Percentiles rank a stretch among this genome's conserved stretches.
phyloP scores from a whole-genome alignment of 176 grass and related monocot species.

The Triticum urartu region DNA sequence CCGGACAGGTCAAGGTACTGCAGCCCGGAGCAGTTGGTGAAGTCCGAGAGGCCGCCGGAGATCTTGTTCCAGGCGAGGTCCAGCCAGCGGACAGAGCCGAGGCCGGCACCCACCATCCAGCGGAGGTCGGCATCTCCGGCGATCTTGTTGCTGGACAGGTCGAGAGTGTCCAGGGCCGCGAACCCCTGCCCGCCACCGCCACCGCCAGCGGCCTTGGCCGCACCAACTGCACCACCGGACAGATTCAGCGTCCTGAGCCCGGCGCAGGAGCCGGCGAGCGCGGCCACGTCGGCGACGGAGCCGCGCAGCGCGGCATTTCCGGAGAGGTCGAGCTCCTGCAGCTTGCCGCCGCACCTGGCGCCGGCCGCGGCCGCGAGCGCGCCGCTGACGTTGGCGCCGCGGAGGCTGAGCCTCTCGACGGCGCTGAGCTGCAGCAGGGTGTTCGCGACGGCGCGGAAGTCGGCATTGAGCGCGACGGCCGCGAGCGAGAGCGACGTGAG shows the following conservation, averaged over 20 bases:
- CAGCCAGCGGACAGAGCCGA: slow-evolving; percentile 52
- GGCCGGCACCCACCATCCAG: slow-evolving; percentile 52
- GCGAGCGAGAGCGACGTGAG: slow-evolving; percentile 62
- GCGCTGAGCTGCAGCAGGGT: slow-evolving; percentile 51
- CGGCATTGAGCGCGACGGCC: slow-evolving; percentile 54
- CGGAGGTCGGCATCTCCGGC: slow-evolving; percentile 48
- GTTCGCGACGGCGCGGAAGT: slow-evolving; percentile 55
- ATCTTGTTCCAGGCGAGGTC: slow-evolving; percentile 71
- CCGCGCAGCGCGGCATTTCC: slow-evolving; percentile 63
- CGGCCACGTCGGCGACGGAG: slow-evolving; percentile 60
- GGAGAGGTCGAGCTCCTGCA: slow-evolving; percentile 71
- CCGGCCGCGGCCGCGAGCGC: slow-evolving; percentile 11
- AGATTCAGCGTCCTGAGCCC: slow-evolving; percentile 61
- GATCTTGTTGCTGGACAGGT: slow-evolving; percentile 80
- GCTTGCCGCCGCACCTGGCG: slow-evolving; percentile 38
- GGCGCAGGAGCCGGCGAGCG: slow-evolving; percentile 48
- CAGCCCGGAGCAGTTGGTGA: slow-evolving; percentile 72
- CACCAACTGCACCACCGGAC: slow-evolving; percentile 57
- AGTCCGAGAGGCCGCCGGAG: slow-evolving; percentile 47
- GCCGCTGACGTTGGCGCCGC: slow-evolving; percentile 71
- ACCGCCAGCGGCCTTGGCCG: neutral
- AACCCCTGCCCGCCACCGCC: slow-evolving; percentile 17
- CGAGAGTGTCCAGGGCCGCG: slow-evolving; percentile 46
- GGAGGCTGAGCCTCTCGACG: slow-evolving; percentile 63
- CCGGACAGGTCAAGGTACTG: slow-evolving; percentile 84